Base-by-base conservation (phyloP, 257 asterid genomes). In the Lithospermum erythrorhizon region DNA sequence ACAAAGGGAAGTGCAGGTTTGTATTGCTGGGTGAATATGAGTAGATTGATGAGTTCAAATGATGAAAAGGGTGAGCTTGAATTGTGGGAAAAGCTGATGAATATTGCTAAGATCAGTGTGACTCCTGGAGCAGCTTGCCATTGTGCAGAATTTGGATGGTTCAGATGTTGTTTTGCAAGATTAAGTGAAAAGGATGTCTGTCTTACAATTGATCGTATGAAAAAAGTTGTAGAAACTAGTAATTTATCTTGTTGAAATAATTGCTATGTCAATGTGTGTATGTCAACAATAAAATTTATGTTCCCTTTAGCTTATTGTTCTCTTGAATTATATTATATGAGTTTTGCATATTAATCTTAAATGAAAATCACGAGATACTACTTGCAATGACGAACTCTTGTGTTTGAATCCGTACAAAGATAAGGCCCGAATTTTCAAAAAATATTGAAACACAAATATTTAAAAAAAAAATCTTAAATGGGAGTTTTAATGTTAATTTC, bases 141-240 rank as follows among this genome's bases (percentile, higher is more conserved):
- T 58, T 93, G 95, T 72, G 82, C 85, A 27, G 99, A 93, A 67
- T 89, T 95, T 61, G 98, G 94, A 76, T 93, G 99, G 99, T 93
- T 93, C 67, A 74, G 99, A 64, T 70, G 87, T 64, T 93, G 97
- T 80, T 93, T 89, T 68, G 71, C 97, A 4, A 80, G 89, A 17
- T 53, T 93, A 66, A 74, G 66, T 45, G 78, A 68, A 68, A 76
- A 69, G 59, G 95, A 84, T 71, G 62, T 88, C 66, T 87, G 93
- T 30, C 13, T 86, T 47, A 80, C 86, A 53, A 67, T 84, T 60
- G 83, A 82, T 72, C 78, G 98, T 60, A 82, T 88, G 29, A 79
- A 72, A 49, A 77, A 59, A 73, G 84, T 88, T 53, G 79, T 82
- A 61, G 96, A 82, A 79, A 79, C 76, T 68, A 78, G 89, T 83